Evolutionary conservation across 2,329 filamentous ascomycete species (phyloP), one percentile per base, ranked within the genome.

Genomic region (Botrytis porri): DNA sequence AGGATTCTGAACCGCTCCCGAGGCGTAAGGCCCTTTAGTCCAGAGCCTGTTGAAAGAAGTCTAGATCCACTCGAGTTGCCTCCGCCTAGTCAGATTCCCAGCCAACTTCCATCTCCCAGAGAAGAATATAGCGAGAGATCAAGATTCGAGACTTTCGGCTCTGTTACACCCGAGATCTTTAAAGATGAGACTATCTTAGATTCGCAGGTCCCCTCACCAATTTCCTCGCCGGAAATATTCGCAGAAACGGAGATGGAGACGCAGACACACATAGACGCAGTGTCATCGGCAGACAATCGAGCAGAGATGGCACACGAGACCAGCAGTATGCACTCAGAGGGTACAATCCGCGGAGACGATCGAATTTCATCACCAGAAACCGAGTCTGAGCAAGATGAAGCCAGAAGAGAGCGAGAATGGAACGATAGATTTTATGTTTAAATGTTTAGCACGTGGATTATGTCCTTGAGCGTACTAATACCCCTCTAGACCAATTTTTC

Each of bases 11-110:
- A 87, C 80, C 83, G 85, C 67, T 83, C 86, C 22, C 82, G 88
- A 25, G 86, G 85, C 25, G 85, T 86, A 29, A 80, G 89, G 45
- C 88, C 88, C 0, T 91, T 91, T 77, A 89, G 87, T 25, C 89
- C 89, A 3, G 87, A 75, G 39, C 70, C 75, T 10, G 75, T 73
- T 32, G 75, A 76, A 48, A 72, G 75, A 20, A 75, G 74, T 12
- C 60, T 66, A 43, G 77, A 79, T 76, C 76, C 77, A 10, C 70
- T 77, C 45, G 76, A 75, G 41, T 48, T 73, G n/a, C 64, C 71
- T 43, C 69, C 71, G 25, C 37, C 65, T 43, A 51, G 64, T 57
- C 41, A 59, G 20, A 35, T 63, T 43, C 7, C 59, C 41, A 69
- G 65, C 48, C 51, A 45, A 37, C 10, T 39, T 16, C 29, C 65